Base-by-base conservation (phyloP, 345 rosid genomes). In the Geranium brycei region DNA sequence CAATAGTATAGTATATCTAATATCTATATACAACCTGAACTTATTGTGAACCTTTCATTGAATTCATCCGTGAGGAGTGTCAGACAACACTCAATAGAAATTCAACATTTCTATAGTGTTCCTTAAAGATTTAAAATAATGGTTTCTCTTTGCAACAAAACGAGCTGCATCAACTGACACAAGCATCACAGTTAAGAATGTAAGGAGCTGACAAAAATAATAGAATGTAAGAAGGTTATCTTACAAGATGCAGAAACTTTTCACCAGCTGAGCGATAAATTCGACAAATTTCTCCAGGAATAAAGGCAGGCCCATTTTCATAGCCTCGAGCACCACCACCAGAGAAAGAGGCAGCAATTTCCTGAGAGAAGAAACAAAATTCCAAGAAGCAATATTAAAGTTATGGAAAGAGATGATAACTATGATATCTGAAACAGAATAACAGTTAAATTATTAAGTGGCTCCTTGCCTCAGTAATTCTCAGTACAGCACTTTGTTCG, bases 261-360 rank as follows among this genome's bases (percentile, higher is more conserved):
- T 95, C 97, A 66, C 88, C 87, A 76, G 85, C 82, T 68, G 91
- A 78, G 32, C 85, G 88, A 76, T 83, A 95, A 61, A 81, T 69
- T 72, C 82, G 86, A 76, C 89, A 83, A 65, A 95, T 81, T 80
- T 88, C 97, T 71, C 91, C 96, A 19, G 97, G 97, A 74, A 85
- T 83, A 78, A 86, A 85, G 62, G 89, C 91, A 71, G 92, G 89
- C 40, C 92, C 91, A 66, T 80, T 78, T 71, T 79, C 89, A 72
- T 68, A 75, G 71, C 81, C 75, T 71, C 73, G 85, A 58, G 71
- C 78, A 67, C 85, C 84, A 60, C 90, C 87, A 59, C 86, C 89
- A 74, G 95, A 87, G 75, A 93, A 88, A 72, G 91, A 87, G 72
- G 86, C 79, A 67, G 85, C 84, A 63, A 95, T 80, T 78, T 88